A percentile compares a stretch with the other conserved stretches of the same genome.
Evolutionary conservation across 108 stramenopile genomes (phyloP).

Genomic region (Pseudonitzschia multistriata): DNA sequence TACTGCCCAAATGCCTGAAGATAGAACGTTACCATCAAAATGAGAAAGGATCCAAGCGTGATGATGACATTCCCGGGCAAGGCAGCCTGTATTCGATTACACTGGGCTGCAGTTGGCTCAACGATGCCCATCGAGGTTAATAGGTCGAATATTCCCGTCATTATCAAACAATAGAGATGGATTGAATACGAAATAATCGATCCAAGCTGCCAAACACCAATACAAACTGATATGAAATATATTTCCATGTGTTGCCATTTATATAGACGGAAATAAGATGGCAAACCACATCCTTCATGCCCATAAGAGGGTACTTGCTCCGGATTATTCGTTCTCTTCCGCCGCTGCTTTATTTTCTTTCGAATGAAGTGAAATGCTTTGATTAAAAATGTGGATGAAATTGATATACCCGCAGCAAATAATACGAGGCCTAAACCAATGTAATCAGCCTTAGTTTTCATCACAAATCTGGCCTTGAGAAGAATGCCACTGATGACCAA

Average conservation of each 20-base stretch:
- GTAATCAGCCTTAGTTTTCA: slow-evolving; percentile 34
- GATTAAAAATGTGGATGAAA: slow-evolving; percentile 24
- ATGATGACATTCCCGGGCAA: slow-evolving; percentile 32
- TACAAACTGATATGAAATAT: slow-evolving; percentile 54
- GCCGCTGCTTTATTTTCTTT: slow-evolving; percentile 19
- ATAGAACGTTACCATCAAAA: slow-evolving; percentile 30
- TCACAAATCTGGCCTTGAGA: slow-evolving; percentile 36
- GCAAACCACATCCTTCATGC: slow-evolving; percentile 32
- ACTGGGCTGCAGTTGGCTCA: slow-evolving; percentile 28
- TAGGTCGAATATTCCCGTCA: slow-evolving; percentile 22
- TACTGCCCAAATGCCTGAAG: slow-evolving; percentile 35
- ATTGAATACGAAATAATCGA: slow-evolving; percentile 58
- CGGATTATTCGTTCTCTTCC: slow-evolving; percentile 1
- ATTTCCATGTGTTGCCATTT: slow-evolving; percentile 82
- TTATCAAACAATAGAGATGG: slow-evolving; percentile 55
- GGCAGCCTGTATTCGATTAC: slow-evolving; percentile 33
- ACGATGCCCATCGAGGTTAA: slow-evolving; percentile 35
- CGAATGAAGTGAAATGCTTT: slow-evolving; percentile 23
- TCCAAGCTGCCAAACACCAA: slow-evolving; percentile 74
- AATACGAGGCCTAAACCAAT: slow-evolving; percentile 43
- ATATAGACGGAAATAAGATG: slow-evolving; percentile 38
- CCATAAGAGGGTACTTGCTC: slow-evolving; percentile 18
- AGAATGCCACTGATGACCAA: slow-evolving; percentile 35
- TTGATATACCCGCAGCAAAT: slow-evolving; percentile 23
- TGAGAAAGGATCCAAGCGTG: slow-evolving; percentile 30